Base-by-base conservation (phyloP, 345 rosid species). In the Anastatica hierochuntica region DNA sequence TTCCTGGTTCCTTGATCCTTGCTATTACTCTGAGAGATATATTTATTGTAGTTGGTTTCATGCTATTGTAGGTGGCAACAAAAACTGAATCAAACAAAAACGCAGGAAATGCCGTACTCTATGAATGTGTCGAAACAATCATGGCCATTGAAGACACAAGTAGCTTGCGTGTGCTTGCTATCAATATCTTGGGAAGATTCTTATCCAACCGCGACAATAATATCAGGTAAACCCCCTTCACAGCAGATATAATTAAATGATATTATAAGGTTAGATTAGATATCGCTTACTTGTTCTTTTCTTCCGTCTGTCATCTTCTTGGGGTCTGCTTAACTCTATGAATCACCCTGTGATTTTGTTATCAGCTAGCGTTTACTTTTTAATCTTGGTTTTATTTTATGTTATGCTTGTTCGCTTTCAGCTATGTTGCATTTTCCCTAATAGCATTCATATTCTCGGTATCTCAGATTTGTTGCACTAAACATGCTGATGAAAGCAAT, bases 121-220 rank as follows among this genome's bases (percentile, higher is more conserved):
- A 92, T 71, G 94, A 92, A 68, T 92, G 95, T 70, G 98, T 92
- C 63, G 94, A 82, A 63, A 92, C 98, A 51, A 92, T 92, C 53
- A 83, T 88, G 97, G 88, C 97, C 77, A 77, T 88, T 66, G 98
- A 88, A 74, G 98, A 92, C 60, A 85, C 78, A 68, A 83, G 78
- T 75, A 95, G 97, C 58, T 77, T 94, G 59, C 87, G 99, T 67
- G 99, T 94, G 63, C 97, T 94, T 69, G 99, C 99, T 68, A 83
- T 94, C 66, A 94, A 94, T 71, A 88, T 94, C 43, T 67, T 94
- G 74, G 99, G 99, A 73, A 88, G 90, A 67, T 94, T 94, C 60
- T 77, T 94, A 77, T 88, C 99, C 44, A 94, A 92, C 68, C 95
- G 94, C 42, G 99, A 88, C 85, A 92, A 92, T 70, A 94, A 94